phyloP scores from a whole-genome alignment of 768 basidiomycete genomes.

The Podaxis sp. region DNA sequence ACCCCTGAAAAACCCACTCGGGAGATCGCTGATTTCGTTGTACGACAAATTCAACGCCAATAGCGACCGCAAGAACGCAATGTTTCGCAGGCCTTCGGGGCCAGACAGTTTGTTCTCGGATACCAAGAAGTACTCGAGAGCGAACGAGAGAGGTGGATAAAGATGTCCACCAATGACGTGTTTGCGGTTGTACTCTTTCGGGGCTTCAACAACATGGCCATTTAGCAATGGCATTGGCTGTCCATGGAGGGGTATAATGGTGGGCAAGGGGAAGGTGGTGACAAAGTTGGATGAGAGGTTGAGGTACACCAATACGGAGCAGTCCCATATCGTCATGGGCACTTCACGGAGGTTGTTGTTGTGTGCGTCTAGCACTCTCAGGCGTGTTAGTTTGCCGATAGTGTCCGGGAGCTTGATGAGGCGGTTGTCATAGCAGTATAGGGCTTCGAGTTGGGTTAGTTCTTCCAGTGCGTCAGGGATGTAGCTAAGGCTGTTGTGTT shows the following conservation, averaged over 20 bases:
- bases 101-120: slow-evolving; percentile 87
- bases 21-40: slow-evolving; percentile 91
- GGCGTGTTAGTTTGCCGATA: slow-evolving; percentile 72
- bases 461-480: slow-evolving; percentile 84
- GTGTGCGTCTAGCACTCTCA: slow-evolving; percentile 81
- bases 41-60: slow-evolving; percentile 88
- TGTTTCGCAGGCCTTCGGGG: slow-evolving; percentile 55
- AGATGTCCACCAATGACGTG: slow-evolving; percentile 40
- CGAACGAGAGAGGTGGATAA: slow-evolving; percentile 44
- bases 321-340: slow-evolving; percentile 80
- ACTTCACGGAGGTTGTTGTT: slow-evolving; percentile 85
- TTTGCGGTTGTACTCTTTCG: slow-evolving; percentile 17
- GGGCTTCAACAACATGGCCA: not conserved
- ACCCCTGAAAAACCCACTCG: slow-evolving; percentile 70
- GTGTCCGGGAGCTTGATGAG: slow-evolving; percentile 71
- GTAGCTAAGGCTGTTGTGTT: slow-evolving; percentile 82
- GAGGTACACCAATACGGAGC: slow-evolving; percentile 64
- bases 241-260: slow-evolving; percentile 4
- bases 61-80: slow-evolving; percentile 38
- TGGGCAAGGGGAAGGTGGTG: slow-evolving; percentile 19
- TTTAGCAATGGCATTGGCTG: not conserved
- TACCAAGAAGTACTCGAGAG: slow-evolving; percentile 77
- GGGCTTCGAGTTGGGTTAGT: slow-evolving; percentile 62
- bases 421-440: slow-evolving; percentile 92
- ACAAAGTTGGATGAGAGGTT: slow-evolving; percentile 91